Base-by-base conservation (phyloP, 2,329 filamentous ascomycete genomes). In the Colletotrichum tabaci region DNA sequence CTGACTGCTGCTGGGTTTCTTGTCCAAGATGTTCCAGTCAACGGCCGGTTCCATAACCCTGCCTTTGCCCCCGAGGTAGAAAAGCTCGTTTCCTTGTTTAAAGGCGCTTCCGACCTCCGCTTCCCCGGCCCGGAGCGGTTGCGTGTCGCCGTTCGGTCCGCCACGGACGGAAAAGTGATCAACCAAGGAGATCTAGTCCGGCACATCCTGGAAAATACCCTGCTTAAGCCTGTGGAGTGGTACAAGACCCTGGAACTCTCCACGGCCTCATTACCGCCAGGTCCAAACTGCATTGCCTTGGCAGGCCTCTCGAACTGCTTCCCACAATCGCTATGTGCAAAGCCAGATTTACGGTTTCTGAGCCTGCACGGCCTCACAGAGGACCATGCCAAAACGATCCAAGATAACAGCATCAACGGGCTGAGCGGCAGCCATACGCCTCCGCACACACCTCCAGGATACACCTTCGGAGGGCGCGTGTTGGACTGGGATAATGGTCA, bases 161-260 rank as follows among this genome's bases (percentile, higher is more conserved):
- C 66, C 4, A 16, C 15, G 16, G 26, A 65, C 18, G 66, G 61
- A 1, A n/a, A 10, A 15, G 7, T 58, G 15, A 46, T 69, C 12
- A 23, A 13, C 16, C 13, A 23, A 26, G 26, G 47, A 3, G 23
- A 58, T 2, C 46, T 69, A 0, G 61, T 69, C 23, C 61, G 38
- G 23, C 35, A 46, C 16, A 47, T 47, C 3, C 26, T 69, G 23
- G 26, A 65, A 0, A 55, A 69, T n/a, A 69, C 66, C 10, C 30
- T 68, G 23, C 44, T 68, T 5, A 30, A 44, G 1, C 57, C 57
- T 4, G 38, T 67, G 2, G 40, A 49, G 4, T 67, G 65, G 65
- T 56, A 62, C 12, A 18, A 16, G 5, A 67, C 65, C 13, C 18
- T 62, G 1, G 56, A 47, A 9, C 21, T 56, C 16, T 35, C 64